These are phyloP conservation scores for Rhodotorula paludigena DNA, from an alignment of 768 basidiomycete genomes.

Conservation along the genomic window DNA sequence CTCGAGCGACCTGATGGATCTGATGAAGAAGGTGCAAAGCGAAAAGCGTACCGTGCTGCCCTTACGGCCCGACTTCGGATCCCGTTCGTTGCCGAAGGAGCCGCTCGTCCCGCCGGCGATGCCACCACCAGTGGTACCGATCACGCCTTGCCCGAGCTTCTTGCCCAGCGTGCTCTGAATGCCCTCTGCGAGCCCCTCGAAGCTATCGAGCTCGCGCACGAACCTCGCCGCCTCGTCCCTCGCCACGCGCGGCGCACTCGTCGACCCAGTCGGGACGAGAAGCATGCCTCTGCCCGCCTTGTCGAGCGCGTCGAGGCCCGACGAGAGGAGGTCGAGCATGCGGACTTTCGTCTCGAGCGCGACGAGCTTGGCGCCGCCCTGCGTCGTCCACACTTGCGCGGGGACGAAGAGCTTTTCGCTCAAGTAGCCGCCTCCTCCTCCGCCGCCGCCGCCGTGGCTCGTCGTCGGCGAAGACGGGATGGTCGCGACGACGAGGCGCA, in stretches of 20 bases:
- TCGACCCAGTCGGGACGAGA: neutral
- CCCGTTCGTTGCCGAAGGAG: constrained; percentile 58
- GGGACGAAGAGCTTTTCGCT: constrained; percentile 82
- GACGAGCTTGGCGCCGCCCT: constrained; percentile 75
- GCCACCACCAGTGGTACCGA: constrained; percentile 4
- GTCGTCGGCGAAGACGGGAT: constrained; percentile 50
- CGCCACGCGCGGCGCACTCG: neutral
- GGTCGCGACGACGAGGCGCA: constrained; percentile 70
- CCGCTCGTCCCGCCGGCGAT: constrained; percentile 62
- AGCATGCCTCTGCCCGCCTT: constrained; percentile 58
- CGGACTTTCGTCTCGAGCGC: constrained; percentile 80
- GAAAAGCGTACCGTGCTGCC: constrained; percentile 15
- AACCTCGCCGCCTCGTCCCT: constrained; percentile 59
- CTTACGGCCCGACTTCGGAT: constrained; percentile 52
- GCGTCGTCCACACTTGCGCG: constrained; percentile 75
- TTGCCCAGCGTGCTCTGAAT: constrained; percentile 46
- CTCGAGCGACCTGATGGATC: too few species aligned
- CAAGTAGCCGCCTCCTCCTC: constrained; percentile 69
- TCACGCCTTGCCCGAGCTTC: constrained; percentile 35
- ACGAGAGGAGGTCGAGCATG: constrained; percentile 70
- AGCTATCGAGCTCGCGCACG: constrained; percentile 80
- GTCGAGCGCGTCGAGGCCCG: constrained; percentile 69
- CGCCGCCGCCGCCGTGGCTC: neutral
- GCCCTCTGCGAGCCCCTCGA: constrained; percentile 70
- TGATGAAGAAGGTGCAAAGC: neutral